These are phyloP conservation scores for Pyrrhoderma lamaoense DNA, from an alignment of 1,284 basidiomycete genomes.

Conservation along the genomic window DNA sequence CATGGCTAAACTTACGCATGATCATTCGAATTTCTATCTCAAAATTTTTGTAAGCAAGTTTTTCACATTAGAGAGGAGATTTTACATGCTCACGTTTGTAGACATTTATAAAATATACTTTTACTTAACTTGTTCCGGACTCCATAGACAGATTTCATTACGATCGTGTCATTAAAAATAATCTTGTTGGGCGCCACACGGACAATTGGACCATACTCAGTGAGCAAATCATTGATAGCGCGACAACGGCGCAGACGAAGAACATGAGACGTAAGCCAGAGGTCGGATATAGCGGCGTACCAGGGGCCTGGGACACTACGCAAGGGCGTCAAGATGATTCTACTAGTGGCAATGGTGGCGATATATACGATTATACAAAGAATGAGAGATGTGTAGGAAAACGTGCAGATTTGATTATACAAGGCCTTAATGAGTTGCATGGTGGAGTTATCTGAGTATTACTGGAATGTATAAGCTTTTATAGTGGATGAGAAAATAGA, in stretches of 20 bases:
- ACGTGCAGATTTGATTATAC: too few relatives aligned
- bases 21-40: conserved; percentile 21
- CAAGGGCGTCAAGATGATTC: conserved; percentile 20
- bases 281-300: conserved; percentile 21
- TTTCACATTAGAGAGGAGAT: not conserved
- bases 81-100: conserved; percentile 14
- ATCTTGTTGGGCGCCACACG: conserved; percentile 21
- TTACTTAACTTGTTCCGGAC: conserved; percentile 19
- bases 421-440: too few relatives aligned
- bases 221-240: conserved; percentile 19
- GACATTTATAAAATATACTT: conserved; percentile 24
- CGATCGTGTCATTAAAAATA: conserved; percentile 17
- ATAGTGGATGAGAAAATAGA: too few relatives aligned
- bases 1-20: conserved; percentile 19
- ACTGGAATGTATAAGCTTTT: too few relatives aligned
- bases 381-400: too few relatives aligned
- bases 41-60: not conserved
- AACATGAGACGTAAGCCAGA: conserved; percentile 19
- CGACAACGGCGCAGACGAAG: conserved; percentile 19
- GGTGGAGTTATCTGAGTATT: too few relatives aligned
- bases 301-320: conserved; percentile 22
- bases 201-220: conserved; percentile 21
- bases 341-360: conserved; percentile 11
- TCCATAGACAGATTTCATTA: conserved; percentile 20
- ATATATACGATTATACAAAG: not conserved